Evolutionary conservation across 352 stramenopile species (phyloP).

Genomic region (Blastocystis sp.): DNA sequence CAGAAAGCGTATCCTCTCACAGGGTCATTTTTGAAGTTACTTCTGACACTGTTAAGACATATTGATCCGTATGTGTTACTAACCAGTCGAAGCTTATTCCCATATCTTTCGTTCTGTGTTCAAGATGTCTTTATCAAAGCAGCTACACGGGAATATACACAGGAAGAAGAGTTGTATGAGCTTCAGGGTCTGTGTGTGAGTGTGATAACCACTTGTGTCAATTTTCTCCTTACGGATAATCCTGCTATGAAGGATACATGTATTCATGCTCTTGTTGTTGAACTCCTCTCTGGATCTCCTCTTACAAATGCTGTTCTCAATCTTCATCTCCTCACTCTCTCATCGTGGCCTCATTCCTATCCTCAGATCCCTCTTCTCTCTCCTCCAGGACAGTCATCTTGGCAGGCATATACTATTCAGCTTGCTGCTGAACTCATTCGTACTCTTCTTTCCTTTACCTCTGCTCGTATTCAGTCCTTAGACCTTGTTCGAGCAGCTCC

Average conservation of each 20-base stretch:
- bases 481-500: not conserved
- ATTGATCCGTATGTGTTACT: not conserved
- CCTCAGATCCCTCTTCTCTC: not conserved
- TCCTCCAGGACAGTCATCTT: not conserved
- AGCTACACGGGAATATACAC: not conserved
- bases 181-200: not conserved
- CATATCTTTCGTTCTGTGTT: not conserved
- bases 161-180: not conserved
- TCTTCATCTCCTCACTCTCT: not conserved
- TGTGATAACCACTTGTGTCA: not conserved
- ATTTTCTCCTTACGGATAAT: not conserved
- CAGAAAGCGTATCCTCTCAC: not conserved
- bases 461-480: not conserved
- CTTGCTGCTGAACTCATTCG: not conserved
- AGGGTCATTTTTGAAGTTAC: not conserved
- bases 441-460: not conserved
- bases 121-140: not conserved
- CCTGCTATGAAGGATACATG: not conserved
- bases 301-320: not conserved
- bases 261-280: conserved; percentile 3
- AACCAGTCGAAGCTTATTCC: not conserved
- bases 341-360: not conserved
- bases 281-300: conserved; percentile 3
- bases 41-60: not conserved
- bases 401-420: not conserved